These are phyloP conservation scores for Sphaerulina vaccinii DNA, from an alignment of 2,329 filamentous ascomycete species.

Conservation along the genomic window DNA sequence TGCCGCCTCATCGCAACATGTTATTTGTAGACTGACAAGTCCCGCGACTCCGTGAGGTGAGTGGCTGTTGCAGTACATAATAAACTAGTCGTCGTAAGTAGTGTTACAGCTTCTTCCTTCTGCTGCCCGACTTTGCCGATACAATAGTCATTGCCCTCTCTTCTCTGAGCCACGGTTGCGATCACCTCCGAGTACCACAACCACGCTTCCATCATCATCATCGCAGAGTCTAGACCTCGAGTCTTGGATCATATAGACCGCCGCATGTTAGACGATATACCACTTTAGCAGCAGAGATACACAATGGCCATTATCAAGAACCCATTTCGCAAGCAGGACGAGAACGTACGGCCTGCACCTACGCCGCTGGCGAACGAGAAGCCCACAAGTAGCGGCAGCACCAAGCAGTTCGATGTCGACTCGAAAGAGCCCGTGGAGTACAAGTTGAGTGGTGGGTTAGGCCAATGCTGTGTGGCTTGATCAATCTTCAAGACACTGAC, in stretches of 20 bases:
- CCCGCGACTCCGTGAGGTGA: background rate
- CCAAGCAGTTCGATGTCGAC: slow-evolving; percentile 44
- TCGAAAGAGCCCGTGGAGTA: slow-evolving; percentile 48
- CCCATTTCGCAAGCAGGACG: slow-evolving; percentile 41
- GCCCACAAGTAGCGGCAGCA: slow-evolving; percentile 12
- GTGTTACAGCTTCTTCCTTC: too few species aligned
- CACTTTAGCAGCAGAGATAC: background rate
- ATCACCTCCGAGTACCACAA: too few species aligned
- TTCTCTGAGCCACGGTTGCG: too few species aligned
- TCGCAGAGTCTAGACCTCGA: background rate
- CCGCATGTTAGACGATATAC: background rate
- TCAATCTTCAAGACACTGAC: background rate
- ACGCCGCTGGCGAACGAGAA: slow-evolving; percentile 18
- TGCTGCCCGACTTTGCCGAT: too few species aligned
- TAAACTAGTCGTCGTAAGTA: too few species aligned
- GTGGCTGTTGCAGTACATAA: background rate
- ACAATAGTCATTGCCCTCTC: too few species aligned
- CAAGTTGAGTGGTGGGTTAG: slow-evolving; percentile 51
- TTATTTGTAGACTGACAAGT: background rate
- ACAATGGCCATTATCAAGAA: slow-evolving; percentile 41
- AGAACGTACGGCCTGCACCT: slow-evolving; percentile 33
- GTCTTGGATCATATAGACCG: background rate
- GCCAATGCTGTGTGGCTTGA: background rate
- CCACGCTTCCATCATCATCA: too few species aligned
- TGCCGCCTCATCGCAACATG: too few species aligned